phyloP scores from a whole-genome alignment of 371 early-diverging fungal genomes.

The Syncephalis plumigaleata region DNA sequence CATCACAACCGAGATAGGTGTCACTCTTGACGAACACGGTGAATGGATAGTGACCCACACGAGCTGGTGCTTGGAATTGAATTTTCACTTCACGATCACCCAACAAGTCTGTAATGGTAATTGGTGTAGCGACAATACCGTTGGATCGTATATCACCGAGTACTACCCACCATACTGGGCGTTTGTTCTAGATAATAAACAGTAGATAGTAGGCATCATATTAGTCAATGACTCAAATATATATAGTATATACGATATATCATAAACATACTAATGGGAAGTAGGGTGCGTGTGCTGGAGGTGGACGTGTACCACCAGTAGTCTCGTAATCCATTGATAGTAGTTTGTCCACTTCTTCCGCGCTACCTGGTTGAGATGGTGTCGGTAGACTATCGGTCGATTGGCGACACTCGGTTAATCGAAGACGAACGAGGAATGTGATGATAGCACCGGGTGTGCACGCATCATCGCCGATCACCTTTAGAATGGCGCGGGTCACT shows the following conservation, averaged over 20 bases:
- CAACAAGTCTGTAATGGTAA: conserved; percentile 57
- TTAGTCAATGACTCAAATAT: too few species aligned
- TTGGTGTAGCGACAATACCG: conserved; percentile 62
- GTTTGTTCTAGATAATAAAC: conserved; percentile 28
- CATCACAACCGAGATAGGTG: conserved; percentile 68
- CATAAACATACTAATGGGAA: conserved; percentile 17
- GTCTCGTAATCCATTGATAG: not conserved
- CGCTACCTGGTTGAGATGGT: not conserved
- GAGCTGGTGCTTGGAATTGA: conserved; percentile 89
- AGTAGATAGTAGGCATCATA: too few species aligned
- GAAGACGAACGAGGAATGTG: conserved; percentile 47
- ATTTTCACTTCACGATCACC: conserved; percentile 46
- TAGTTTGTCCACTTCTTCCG: conserved; percentile 1
- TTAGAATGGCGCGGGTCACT: not conserved
- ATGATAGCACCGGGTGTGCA: conserved; percentile 66
- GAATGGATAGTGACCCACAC: conserved; percentile 69
- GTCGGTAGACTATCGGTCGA: not conserved
- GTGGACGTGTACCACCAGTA: conserved; percentile 7
- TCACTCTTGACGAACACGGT: conserved; percentile 76
- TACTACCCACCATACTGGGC: conserved; percentile 85
- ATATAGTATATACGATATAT: too few species aligned
- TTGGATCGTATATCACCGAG: conserved; percentile 70
- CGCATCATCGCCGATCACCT: conserved; percentile 55
- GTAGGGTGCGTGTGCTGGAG: conserved; percentile 45
- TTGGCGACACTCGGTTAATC: conserved; percentile 5